A percentile compares a stretch with the other conserved stretches of the same genome.
These are phyloP conservation scores for Osmozyma mogii DNA, from an alignment of 805 yeast species.

Conservation along the genomic window DNA sequence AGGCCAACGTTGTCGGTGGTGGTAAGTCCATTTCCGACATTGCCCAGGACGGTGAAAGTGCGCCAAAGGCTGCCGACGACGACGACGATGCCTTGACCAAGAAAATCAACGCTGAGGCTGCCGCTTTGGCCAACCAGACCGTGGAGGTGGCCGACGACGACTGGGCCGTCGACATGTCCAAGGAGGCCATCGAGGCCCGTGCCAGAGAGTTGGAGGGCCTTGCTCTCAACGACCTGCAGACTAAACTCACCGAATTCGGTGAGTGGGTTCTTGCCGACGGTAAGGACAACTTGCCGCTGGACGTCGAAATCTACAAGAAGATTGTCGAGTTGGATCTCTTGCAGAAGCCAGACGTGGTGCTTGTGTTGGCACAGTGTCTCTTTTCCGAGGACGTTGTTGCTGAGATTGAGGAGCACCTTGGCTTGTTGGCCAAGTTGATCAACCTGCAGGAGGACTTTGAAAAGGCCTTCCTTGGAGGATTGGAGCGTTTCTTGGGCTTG, in stretches of 20 bases:
- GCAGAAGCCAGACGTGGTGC: conserved; percentile 68
- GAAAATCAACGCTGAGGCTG: conserved; percentile 79
- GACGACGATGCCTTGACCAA: conserved; percentile 71
- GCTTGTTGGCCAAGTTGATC: conserved; percentile 74
- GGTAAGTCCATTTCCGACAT: conserved; percentile 75
- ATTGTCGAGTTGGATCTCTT: conserved; percentile 71
- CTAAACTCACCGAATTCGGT: conserved; percentile 70
- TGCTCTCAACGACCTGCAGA: conserved; percentile 37
- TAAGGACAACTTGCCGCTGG: conserved; percentile 60
- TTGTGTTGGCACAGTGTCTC: conserved; percentile 85
- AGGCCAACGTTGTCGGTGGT: conserved; percentile 84
- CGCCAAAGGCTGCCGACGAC: conserved; percentile 31
- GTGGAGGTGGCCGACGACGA: conserved; percentile 79
- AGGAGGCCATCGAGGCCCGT: conserved; percentile 90
- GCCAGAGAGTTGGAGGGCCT: conserved; percentile 78
- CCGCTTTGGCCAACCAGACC: conserved; percentile 43
- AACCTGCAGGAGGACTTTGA: conserved; percentile 58
- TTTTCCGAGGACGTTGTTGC: conserved; percentile 70
- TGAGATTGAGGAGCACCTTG: conserved; percentile 70
- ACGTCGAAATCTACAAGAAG: conserved; percentile 88
- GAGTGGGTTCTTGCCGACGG: conserved; percentile 69
- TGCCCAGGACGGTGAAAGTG: conserved; percentile 47
- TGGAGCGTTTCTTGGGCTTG: conserved; percentile 86
- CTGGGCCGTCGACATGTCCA: conserved; percentile 97
- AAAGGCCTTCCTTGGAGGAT: conserved; percentile 88